Conservation (phyloP, 1,139 yeast species). For the Dujonia santamariae region DNA sequence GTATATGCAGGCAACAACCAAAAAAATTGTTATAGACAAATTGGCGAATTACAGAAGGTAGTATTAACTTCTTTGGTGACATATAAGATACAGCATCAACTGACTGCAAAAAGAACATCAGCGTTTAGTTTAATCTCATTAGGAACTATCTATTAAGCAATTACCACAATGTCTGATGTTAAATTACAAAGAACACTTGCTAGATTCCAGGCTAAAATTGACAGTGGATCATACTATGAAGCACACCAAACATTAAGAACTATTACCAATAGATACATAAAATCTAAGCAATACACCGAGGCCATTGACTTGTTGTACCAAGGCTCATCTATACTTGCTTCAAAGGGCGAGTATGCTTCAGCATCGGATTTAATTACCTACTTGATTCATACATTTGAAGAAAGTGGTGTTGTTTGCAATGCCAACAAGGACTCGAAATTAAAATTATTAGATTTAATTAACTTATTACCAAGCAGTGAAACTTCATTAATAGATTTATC, state of each 20-base stretch:
- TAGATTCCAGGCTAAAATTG: constrained; percentile 67
- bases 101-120: too few relatives aligned
- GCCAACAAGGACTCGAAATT: constrained; percentile 20
- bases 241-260: constrained; percentile 94
- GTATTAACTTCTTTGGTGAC: too few relatives aligned
- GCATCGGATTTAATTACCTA: constrained; percentile 77
- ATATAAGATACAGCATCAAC: too few relatives aligned
- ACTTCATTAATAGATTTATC: constrained; percentile 66
- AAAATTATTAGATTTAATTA: constrained; percentile 32
- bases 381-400: constrained; percentile 63
- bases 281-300: constrained; percentile 60
- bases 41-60: too few relatives aligned
- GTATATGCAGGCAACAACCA: too few relatives aligned
- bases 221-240: constrained; percentile 78
- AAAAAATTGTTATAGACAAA: too few relatives aligned
- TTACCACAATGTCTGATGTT: constrained; percentile 27
- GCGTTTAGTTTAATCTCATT: too few relatives aligned
- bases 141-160: too few relatives aligned
- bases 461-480: constrained; percentile 57
- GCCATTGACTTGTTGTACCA: constrained; percentile 73
- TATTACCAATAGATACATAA: constrained; percentile 78
- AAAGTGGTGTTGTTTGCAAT: constrained; percentile 35
- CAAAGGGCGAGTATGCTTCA: constrained; percentile 72
- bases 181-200: constrained; percentile 59
- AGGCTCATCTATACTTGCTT: constrained; percentile 65